These are phyloP conservation scores for Talaromyces islandicus DNA, from an alignment of 2,329 filamentous ascomycete genomes.

Conservation along the genomic window DNA sequence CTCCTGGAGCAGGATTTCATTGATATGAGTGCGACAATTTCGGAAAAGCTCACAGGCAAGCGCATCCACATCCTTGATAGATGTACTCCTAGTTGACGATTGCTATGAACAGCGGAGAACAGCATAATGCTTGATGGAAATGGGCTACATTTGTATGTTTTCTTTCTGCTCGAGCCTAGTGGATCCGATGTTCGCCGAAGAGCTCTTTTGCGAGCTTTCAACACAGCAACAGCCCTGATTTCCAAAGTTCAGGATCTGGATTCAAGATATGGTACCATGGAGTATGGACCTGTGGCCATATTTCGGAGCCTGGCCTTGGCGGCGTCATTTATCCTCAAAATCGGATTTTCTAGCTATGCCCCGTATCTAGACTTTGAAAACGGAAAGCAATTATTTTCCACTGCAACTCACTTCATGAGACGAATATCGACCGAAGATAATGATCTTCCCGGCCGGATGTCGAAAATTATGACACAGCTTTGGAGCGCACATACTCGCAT, in stretches of 20 bases:
- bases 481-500: constrained; percentile 11
- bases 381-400: constrained; percentile 13
- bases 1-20: constrained; percentile 6
- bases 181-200: constrained; percentile 2
- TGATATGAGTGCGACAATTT: neutral
- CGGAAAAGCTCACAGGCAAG: constrained; percentile 2
- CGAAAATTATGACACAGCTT: constrained; percentile 15
- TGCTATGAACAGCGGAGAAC: neutral
- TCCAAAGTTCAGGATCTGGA: neutral
- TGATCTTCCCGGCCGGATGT: constrained; percentile 14
- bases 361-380: constrained; percentile 12
- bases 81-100: neutral
- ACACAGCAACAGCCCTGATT: neutral
- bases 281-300: neutral
- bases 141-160: constrained; percentile 6
- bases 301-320: neutral
- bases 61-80: neutral
- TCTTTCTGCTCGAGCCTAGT: constrained; percentile 4
- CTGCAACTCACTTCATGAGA: constrained; percentile 11
- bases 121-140: constrained; percentile 5
- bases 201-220: constrained; percentile 5
- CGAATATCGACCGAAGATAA: constrained; percentile 14
- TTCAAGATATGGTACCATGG: neutral
- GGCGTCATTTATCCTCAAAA: constrained; percentile 6
- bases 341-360: constrained; percentile 5